A percentile compares a stretch with the other conserved stretches of the same genome.
phyloP scores from a whole-genome alignment of 495 filamentous ascomycete genomes.

The Trichodelitschia bisporula region DNA sequence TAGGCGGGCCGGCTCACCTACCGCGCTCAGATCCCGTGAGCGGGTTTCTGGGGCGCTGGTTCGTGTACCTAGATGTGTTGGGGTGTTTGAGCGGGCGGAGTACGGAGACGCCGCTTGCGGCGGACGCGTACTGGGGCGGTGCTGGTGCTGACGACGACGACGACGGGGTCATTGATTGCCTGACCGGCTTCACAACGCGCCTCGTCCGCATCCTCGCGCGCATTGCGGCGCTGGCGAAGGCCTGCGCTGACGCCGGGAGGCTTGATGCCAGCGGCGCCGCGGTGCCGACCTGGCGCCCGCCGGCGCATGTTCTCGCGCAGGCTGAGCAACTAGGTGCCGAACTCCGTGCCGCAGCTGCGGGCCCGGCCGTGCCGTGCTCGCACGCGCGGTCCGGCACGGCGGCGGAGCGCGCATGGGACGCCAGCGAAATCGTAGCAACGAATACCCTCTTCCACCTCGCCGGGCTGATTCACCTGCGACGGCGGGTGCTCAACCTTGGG shows the following conservation, averaged over 20 bases:
- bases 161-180: slow-evolving; percentile 32
- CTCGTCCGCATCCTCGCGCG: slow-evolving; percentile 44
- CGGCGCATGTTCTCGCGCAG: slow-evolving; percentile 22
- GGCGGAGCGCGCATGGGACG: slow-evolving; percentile 21
- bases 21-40: slow-evolving; percentile 38
- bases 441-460: slow-evolving; percentile 66
- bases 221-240: slow-evolving; percentile 45
- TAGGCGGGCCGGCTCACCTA: slow-evolving; percentile 32
- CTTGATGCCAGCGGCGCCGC: slow-evolving; percentile 32
- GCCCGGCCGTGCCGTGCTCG: slow-evolving; percentile 18
- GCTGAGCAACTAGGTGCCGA: slow-evolving; percentile 30
- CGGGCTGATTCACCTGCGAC: slow-evolving; percentile 51
- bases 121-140: slow-evolving; percentile 18
- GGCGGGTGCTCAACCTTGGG: slow-evolving; percentile 39
- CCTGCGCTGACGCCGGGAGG: slow-evolving; percentile 43
- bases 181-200: slow-evolving; percentile 34
- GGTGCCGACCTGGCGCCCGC: slow-evolving; percentile 31
- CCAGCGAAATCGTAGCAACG: slow-evolving; percentile 45
- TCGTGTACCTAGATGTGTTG: slow-evolving; percentile 64
- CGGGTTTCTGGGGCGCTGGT: slow-evolving; percentile 67
- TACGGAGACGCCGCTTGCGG: slow-evolving; percentile 28
- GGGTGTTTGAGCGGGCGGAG: slow-evolving; percentile 50
- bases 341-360: slow-evolving; percentile 20
- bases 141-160: slow-evolving; percentile 8
- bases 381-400: slow-evolving; percentile 12